These are phyloP conservation scores for Globomyces pollinis-pini DNA, from an alignment of 192 early-diverging fungal genomes.

Conservation along the genomic window DNA sequence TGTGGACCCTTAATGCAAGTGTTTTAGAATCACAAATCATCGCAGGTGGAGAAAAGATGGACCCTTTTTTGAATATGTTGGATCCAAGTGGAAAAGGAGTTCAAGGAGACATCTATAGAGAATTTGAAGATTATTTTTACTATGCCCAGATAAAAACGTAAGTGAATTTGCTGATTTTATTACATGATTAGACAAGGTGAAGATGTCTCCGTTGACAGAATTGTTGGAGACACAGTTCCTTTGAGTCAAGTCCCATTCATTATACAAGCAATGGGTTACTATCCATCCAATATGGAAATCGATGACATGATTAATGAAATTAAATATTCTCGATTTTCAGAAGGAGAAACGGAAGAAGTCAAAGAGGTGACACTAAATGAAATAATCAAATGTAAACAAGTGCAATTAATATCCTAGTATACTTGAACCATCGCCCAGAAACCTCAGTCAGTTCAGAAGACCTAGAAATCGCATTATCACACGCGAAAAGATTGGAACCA, in stretches of 20 bases:
- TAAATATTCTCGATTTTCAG: slow-evolving; percentile 31
- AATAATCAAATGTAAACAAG: slow-evolving; percentile 39
- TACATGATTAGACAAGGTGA: slow-evolving; percentile 58
- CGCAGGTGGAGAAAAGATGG: slow-evolving; percentile 32
- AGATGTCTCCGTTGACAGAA: slow-evolving; percentile 28
- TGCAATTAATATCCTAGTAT: slow-evolving; percentile 37
- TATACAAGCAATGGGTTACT: slow-evolving; percentile 56
- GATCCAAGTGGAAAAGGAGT: slow-evolving; percentile 18
- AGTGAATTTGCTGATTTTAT: slow-evolving; percentile 3
- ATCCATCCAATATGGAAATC: slow-evolving; percentile 42
- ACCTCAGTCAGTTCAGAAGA: slow-evolving; percentile 28
- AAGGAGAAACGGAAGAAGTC: slow-evolving; percentile 20
- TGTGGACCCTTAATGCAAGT: slow-evolving; percentile 38
- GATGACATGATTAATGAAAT: slow-evolving; percentile 58
- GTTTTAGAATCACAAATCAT: slow-evolving; percentile 33
- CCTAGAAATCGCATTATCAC: slow-evolving; percentile 29
- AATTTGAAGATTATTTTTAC: slow-evolving; percentile 62
- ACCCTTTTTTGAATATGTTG: slow-evolving; percentile 49
- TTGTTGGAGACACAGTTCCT: slow-evolving; percentile 31
- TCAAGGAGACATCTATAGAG: slow-evolving; percentile 32
- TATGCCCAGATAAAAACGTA: slow-evolving; percentile 51
- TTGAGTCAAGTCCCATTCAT: slow-evolving; percentile 40
- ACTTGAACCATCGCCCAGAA: slow-evolving; percentile 48
- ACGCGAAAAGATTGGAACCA: slow-evolving; percentile 29
- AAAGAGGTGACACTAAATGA: slow-evolving; percentile 41